Base-by-base conservation (phyloP, 2,329 filamentous ascomycete genomes). In the Fusarium torreyae region DNA sequence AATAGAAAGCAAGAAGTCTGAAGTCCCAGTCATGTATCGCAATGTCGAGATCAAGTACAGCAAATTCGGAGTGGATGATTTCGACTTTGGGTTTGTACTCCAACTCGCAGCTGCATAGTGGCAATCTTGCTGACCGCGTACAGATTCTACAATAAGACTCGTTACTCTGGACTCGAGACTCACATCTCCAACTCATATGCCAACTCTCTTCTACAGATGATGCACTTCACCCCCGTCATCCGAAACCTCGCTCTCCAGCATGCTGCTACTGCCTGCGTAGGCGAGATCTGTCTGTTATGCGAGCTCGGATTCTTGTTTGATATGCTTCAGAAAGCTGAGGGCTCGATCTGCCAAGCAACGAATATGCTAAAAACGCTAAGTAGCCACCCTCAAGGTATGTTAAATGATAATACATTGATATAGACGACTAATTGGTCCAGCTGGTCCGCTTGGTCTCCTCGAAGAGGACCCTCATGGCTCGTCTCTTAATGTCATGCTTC, bases 11-110 rank as follows among this genome's bases (percentile, higher is more conserved):
- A 88, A 91, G 57, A 92, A 93, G 68, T 89, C 92, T 40, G 94
- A 97, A 58, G 92, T 96, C 6, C 92, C 95, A 22, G 88, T 92
- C 10, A 93, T 96, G 83, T 99, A 99, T 79, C 91, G 92, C 69
- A 94, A 94, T 74, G 92, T 98, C 13, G 95, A 98, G 79, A 99
- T 99, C 82, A 98, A 98, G 78, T 99, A 98, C 83, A 98, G 95
- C 85, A 97, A 94, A 77, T 99, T 98, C 79, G 96, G 96, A 20
- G 94, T 99, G n/a, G 95, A 98, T 75, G 97, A 99, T 79, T 99
- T 99, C 78, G 96, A 99, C 79, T 99, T 99, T 81, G 92, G 92
- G 90, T 93, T 82, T 74, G 89, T 80, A 31, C 26, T 26, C 34
- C 13, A 40, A 28, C 20, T n/a, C 26, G 60, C 67, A 46, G 61